Conservation (phyloP, 257 asterid genomes). For the Solanum peruvianum region DNA sequence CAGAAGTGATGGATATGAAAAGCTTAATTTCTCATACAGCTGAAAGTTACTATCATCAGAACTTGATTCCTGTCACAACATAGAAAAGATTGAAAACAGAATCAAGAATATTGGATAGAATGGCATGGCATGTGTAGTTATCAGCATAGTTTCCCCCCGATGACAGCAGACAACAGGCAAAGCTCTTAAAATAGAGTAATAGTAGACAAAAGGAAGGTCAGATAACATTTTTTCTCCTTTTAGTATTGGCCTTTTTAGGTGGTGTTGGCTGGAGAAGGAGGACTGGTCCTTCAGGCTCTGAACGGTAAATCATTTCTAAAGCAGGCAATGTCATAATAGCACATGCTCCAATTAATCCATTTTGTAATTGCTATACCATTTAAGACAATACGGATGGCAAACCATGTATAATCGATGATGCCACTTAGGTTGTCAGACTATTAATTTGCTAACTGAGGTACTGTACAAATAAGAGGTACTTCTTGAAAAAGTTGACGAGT, state of each 20-base stretch:
- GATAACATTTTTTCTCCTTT: neutral
- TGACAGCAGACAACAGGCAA: neutral
- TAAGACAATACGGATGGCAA: neutral
- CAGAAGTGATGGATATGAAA: slow-evolving; percentile 70
- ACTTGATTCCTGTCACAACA: slow-evolving; percentile 32
- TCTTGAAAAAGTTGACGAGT: neutral
- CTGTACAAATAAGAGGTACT: neutral
- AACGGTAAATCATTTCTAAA: neutral
- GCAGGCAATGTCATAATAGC: neutral
- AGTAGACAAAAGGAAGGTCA: neutral
- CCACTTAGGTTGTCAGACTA: neutral
- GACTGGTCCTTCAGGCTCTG: neutral
- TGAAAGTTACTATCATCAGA: slow-evolving; percentile 33
- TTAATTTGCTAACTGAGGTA: neutral
- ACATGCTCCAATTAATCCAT: neutral
- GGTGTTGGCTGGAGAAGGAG: neutral
- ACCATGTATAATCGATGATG: neutral
- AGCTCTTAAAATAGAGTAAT: neutral
- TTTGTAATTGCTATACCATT: neutral
- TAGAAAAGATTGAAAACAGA: neutral
- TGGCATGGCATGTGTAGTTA: neutral
- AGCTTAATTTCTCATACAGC: slow-evolving; percentile 63
- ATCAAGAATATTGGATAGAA: neutral
- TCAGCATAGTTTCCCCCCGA: neutral
- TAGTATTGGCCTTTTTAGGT: neutral